Evolutionary conservation across 2,329 filamentous ascomycete genomes (phyloP), one percentile per base, ranked within the genome.

Genomic region (Exutisphaerella laricina): DNA sequence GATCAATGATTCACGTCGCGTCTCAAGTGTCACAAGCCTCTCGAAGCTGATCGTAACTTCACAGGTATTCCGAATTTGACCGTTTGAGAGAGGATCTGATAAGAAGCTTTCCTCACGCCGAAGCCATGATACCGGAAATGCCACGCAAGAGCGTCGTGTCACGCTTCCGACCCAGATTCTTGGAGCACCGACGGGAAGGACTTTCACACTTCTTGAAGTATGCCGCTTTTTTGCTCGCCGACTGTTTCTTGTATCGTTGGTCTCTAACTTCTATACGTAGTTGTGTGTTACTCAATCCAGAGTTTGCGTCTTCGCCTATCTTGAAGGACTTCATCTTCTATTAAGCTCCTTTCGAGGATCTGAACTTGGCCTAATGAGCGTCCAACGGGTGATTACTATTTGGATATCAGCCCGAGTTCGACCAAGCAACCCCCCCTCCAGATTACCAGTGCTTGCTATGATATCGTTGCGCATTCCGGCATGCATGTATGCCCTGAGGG

Each of bases 11-110:
- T 25, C 44, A 30, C 38, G n/a, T 39, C 37, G 29, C 39, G 17
- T 37, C 20, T 34, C 20, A 40, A 32, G 29, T 35, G 23, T 23
- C 33, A 35, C 33, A 35, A 21, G 18, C n/a, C n/a, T n/a, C n/a
- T n/a, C n/a, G n/a, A n/a, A 35, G 21, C 34, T 41, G 29, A 46
- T 32, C 20, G n/a, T 36, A 28, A 26, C 17, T 14, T 36, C n/a
- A n/a, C n/a, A 71, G 89, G 62, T 97, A 96, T 66, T 96, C 89
- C 0, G 90, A 97, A 63, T 97, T 97, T 60, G 88, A 94, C 63
- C 80, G 85, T 43, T 76, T 98, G 48, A 79, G 88, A 41, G 69
- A 74, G 37, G 80, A 80, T 53, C 75, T 98, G 14, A 70, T 88
- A 31, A 72, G 76, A 56, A 86, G 88, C 1, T 97, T 97, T 56